Base-by-base conservation (phyloP, 2,329 filamentous ascomycete species). In the Colletotrichum sp. region DNA sequence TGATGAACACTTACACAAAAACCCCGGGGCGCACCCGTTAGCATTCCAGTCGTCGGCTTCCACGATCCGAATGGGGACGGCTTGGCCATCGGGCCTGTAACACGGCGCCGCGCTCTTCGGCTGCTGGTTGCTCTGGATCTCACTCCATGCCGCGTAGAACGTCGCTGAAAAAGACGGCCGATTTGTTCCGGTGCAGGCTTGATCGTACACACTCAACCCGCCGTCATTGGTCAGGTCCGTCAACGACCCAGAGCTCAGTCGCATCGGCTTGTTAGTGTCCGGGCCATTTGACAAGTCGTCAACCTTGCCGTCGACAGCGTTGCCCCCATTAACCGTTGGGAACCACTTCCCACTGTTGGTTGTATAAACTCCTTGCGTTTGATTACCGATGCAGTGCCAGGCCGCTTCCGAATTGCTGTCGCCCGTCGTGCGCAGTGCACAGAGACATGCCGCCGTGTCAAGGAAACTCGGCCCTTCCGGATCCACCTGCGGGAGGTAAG, bases 371-470 rank as follows among this genome's bases (percentile, higher is more conserved):
- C 81, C 82, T 59, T 86, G 79, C 0, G 85, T 87, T 76, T 87
- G 86, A 74, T 88, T 86, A 15, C 86, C 86, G 34, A 87, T 84
- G 76, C 86, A 88, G 75, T 86, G 85, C 86, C 86, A 88, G n/a
- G 81, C 80, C 13, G 80, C 79, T 13, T 75, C 70, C 26, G 77
- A 69, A 16, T 74, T 68, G 3, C 65, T 65, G 5, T 73, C 71
- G 3, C 66, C 71, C 3, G 81, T 79, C 5, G 77, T 59, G 26
- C 81, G 81, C 15, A 86, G 78, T 16, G 84, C 83, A 59, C 85
- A 87, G 28, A 86, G 80, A 68, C 85, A 87, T 13, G 84, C 85
- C 18, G 80, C 79, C 5, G 81, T 84, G 72, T 87, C 85, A 59
- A 87, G 83, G 66, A 87, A 87, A 34, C 79, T 80, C 26, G 85